phyloP scores from a whole-genome alignment of 202 grass and related monocot species.

The Hordeum pubiflorum region DNA sequence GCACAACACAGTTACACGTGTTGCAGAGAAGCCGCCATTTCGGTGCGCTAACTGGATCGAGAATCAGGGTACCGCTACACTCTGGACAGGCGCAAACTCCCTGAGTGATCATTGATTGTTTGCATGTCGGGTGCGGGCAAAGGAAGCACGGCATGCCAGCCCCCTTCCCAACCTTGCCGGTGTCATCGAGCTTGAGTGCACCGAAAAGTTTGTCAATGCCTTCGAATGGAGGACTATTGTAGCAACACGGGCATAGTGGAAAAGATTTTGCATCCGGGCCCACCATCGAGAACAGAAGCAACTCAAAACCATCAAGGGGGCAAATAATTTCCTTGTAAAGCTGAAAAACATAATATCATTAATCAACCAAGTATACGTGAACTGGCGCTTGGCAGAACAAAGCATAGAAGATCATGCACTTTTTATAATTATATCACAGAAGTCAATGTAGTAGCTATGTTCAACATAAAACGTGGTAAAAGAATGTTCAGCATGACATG shows the following conservation, averaged over 20 bases:
- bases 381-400: conserved; percentile 2
- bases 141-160: conserved; percentile 95
- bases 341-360: conserved; percentile 46
- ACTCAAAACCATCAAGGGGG: conserved; percentile 88
- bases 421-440: not conserved
- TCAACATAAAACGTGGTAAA: not conserved
- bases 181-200: conserved; percentile 50
- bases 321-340: conserved; percentile 95
- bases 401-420: not conserved
- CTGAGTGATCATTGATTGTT: conserved; percentile 85
- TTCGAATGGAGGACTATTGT: conserved; percentile 89
- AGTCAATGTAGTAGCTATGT: not conserved
- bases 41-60: conserved; percentile 87
- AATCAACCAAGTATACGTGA: conserved; percentile 10
- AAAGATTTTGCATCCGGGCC: conserved; percentile 85
- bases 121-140: conserved; percentile 82
- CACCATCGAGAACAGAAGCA: conserved; percentile 75
- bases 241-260: conserved; percentile 91
- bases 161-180: conserved; percentile 59
- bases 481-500: not conserved
- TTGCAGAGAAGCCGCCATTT: conserved; percentile 96
- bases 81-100: conserved; percentile 95
- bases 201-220: conserved; percentile 85
- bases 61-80: conserved; percentile 75
- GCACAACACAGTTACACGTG: conserved; percentile 77